Conservation (phyloP, 331 rosid genomes). For the Rosa hybrid region DNA sequence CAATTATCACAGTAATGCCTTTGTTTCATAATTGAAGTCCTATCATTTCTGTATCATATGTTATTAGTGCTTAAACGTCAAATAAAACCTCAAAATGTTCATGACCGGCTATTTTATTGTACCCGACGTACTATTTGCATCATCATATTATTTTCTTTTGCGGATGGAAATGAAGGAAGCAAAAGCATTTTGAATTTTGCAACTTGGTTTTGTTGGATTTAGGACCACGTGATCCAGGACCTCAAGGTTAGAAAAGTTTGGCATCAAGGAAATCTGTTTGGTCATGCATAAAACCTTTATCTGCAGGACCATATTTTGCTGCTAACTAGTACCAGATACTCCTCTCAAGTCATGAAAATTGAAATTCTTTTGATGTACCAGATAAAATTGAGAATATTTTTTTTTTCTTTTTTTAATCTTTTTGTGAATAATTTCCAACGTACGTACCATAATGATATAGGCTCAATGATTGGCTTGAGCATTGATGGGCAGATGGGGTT, state of each 20-base stretch:
- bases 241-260: neutral
- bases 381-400: neutral
- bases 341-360: neutral
- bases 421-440: neutral
- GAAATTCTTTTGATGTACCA: neutral
- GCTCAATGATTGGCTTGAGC: neutral
- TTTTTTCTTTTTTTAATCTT: too few relatives aligned
- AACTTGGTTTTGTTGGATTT: neutral
- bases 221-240: slow-evolving; percentile 13
- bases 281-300: neutral
- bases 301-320: slow-evolving; percentile 7
- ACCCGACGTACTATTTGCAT: neutral
- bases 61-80: neutral
- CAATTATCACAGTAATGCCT: neutral
- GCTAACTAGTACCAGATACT: slow-evolving; percentile 12
- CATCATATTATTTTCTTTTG: neutral
- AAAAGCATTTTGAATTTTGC: neutral
- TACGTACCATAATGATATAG: neutral
- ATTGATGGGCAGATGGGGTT: neutral
- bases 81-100: neutral
- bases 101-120: neutral
- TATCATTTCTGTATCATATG: neutral
- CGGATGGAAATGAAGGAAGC: neutral
- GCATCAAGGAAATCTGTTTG: neutral
- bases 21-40: neutral